Evolutionary conservation across 2,329 filamentous ascomycete genomes (phyloP).

Genomic region (Sclerotinia nivalis): DNA sequence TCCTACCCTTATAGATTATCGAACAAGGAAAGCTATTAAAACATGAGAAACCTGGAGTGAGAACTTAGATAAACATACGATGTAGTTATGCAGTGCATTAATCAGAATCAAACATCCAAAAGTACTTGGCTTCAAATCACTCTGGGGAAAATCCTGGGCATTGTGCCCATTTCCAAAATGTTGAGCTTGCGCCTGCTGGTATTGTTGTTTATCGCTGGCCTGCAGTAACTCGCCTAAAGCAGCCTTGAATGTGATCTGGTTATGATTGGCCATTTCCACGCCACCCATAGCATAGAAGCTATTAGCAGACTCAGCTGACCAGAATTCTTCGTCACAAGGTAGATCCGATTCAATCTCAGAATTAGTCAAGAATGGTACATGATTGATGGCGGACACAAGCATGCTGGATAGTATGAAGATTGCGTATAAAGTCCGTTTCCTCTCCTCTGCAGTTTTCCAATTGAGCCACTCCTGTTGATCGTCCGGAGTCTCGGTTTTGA

Average conservation of each 20-base stretch:
- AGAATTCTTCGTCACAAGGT: slow-evolving; percentile 91
- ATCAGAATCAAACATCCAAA: slow-evolving; percentile 92
- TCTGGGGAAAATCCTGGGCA: slow-evolving; percentile 54
- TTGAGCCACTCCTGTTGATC: slow-evolving; percentile 79
- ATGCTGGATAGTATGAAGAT: slow-evolving; percentile 92
- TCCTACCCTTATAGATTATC: neutral
- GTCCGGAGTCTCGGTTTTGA: slow-evolving; percentile 47
- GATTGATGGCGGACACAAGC: slow-evolving; percentile 89
- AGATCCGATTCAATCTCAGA: slow-evolving; percentile 88
- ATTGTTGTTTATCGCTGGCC: slow-evolving; percentile 66
- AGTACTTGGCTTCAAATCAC: slow-evolving; percentile 77
- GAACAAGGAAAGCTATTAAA: neutral
- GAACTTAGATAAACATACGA: slow-evolving; percentile 43
- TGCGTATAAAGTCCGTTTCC: slow-evolving; percentile 87
- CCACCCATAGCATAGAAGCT: slow-evolving; percentile 80
- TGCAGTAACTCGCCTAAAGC: slow-evolving; percentile 79
- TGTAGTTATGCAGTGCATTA: slow-evolving; percentile 94
- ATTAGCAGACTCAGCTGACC: slow-evolving; percentile 79
- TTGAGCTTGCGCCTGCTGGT: slow-evolving; percentile 50
- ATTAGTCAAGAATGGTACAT: slow-evolving; percentile 86
- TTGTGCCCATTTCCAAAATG: slow-evolving; percentile 50
- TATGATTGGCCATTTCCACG: slow-evolving; percentile 64
- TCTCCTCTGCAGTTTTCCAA: slow-evolving; percentile 87
- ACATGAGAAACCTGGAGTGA: neutral
- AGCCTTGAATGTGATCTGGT: slow-evolving; percentile 75